A percentile compares a stretch with the other conserved stretches of the same genome.
phyloP scores from a whole-genome alignment of 495 filamentous ascomycete genomes.

The Beverwykella pulmonaria region DNA sequence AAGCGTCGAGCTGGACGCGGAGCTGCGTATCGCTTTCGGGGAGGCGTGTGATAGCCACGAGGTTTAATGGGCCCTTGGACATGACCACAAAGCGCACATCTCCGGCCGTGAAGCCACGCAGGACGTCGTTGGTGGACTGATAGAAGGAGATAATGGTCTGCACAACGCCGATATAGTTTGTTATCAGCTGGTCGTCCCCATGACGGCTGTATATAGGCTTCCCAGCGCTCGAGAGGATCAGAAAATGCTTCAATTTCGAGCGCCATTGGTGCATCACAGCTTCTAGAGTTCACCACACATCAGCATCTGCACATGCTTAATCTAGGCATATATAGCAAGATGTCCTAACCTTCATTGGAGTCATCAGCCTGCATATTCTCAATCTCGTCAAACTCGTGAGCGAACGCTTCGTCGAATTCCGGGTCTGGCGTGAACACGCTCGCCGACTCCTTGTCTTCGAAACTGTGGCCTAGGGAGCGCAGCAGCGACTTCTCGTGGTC shows the following conservation, averaged over 20 bases:
- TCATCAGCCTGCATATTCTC: slow-evolving; percentile 63
- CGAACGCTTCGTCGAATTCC: slow-evolving; percentile 62
- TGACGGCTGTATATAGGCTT: slow-evolving; percentile 97
- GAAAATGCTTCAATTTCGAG: slow-evolving; percentile 89
- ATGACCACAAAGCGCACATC: slow-evolving; percentile 81
- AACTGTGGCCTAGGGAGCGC: slow-evolving; percentile 59
- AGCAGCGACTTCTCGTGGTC: slow-evolving; percentile 61
- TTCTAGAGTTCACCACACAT: slow-evolving; percentile 39
- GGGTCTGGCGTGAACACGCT: slow-evolving; percentile 53
- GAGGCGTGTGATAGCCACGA: slow-evolving; percentile 89
- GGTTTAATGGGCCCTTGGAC: slow-evolving; percentile 81
- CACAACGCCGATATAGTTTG: slow-evolving; percentile 90
- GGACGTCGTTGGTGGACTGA: slow-evolving; percentile 70
- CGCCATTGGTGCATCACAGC: slow-evolving; percentile 71
- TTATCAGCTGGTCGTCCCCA: slow-evolving; percentile 84
- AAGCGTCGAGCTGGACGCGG: slow-evolving; percentile 81
- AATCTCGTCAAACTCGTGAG: slow-evolving; percentile 77
- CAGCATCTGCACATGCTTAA: slow-evolving; percentile 27
- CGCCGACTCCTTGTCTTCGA: slow-evolving; percentile 63
- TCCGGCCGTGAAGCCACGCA: slow-evolving; percentile 82
- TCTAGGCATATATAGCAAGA: slow-evolving; percentile 25
- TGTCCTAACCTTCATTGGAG: slow-evolving; percentile 65
- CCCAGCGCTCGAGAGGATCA: slow-evolving; percentile 95
- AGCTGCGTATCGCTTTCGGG: slow-evolving; percentile 90
- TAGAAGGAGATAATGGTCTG: slow-evolving; percentile 99